Evolutionary conservation across 2,329 filamentous ascomycete genomes (phyloP).

Genomic region (Sporothrix humicola): DNA sequence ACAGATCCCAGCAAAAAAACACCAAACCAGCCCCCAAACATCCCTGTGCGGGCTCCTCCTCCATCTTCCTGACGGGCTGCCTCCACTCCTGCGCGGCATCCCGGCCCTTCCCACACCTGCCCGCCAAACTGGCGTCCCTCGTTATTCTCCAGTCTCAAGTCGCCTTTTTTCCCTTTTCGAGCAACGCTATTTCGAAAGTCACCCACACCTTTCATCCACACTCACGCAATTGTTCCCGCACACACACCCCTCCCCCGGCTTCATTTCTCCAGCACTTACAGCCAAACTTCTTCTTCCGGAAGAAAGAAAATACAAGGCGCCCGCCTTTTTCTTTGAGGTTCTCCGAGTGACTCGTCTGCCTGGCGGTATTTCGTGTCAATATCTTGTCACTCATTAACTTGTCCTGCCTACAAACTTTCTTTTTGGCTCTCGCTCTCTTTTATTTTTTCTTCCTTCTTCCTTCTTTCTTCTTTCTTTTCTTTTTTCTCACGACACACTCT

Average conservation of each 20-base stretch:
- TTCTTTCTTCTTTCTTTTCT: background rate
- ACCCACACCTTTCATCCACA: constrained; percentile 19
- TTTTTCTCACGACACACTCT: background rate
- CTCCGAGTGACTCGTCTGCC: constrained; percentile 27
- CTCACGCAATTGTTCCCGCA: constrained; percentile 2
- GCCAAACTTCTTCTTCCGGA: constrained; percentile 30
- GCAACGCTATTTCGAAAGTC: background rate
- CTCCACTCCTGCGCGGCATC: constrained; percentile 27
- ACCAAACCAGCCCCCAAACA: constrained; percentile 1
- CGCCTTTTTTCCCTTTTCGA: background rate
- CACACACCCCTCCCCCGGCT: constrained; percentile 11
- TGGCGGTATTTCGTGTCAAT: background rate
- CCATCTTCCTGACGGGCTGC: constrained; percentile 15
- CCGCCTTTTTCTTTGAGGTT: background rate
- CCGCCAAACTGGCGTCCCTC: background rate
- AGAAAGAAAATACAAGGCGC: constrained; percentile 27
- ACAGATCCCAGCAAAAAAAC: background rate
- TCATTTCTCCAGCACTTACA: constrained; percentile 27
- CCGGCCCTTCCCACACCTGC: constrained; percentile 23
- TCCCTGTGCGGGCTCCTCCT: background rate
- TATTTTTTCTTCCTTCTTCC: constrained; percentile 4
- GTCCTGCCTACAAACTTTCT: background rate
- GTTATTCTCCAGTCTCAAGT: background rate
- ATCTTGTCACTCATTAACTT: background rate
- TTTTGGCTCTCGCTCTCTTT: background rate